These are phyloP conservation scores for Suillus lakei DNA, from an alignment of 768 basidiomycete species.

Conservation along the genomic window DNA sequence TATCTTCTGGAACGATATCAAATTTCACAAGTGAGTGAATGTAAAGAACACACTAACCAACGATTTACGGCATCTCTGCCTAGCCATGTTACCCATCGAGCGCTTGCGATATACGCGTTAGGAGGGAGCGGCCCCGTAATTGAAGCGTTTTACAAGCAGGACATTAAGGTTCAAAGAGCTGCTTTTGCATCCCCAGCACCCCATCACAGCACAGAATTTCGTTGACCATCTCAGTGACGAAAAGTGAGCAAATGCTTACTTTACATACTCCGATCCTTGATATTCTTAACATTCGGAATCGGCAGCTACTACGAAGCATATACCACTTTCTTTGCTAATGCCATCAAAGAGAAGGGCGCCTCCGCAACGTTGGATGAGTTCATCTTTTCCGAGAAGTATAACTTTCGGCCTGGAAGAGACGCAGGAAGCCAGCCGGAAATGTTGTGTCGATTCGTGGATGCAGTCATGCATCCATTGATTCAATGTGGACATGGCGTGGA, in stretches of 20 bases:
- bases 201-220: constrained; percentile 30
- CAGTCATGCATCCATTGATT: constrained; percentile 65
- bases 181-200: constrained; percentile 28
- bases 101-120: constrained; percentile 34
- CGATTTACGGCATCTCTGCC: not conserved
- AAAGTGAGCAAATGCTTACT: constrained; percentile 20
- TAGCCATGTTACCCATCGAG: constrained; percentile 36
- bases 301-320: constrained; percentile 33
- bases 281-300: too few species aligned
- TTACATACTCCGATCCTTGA: not conserved
- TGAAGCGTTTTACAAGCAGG: constrained; percentile 30
- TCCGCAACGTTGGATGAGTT: constrained; percentile 29
- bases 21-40: constrained; percentile 55
- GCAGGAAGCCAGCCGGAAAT: constrained; percentile 47
- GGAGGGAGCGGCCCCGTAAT: constrained; percentile 30
- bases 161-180: constrained; percentile 25
- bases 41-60: not conserved
- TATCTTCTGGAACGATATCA: constrained; percentile 50
- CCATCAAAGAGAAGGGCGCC: constrained; percentile 24
- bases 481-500: constrained; percentile 66
- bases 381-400: constrained; percentile 36
- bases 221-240: constrained; percentile 30
- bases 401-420: constrained; percentile 21
- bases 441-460: constrained; percentile 53
- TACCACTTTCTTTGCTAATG: constrained; percentile 27